Evolutionary conservation across 179 eudicot genomes (phyloP).

Genomic region (Gypsophila paniculata): DNA sequence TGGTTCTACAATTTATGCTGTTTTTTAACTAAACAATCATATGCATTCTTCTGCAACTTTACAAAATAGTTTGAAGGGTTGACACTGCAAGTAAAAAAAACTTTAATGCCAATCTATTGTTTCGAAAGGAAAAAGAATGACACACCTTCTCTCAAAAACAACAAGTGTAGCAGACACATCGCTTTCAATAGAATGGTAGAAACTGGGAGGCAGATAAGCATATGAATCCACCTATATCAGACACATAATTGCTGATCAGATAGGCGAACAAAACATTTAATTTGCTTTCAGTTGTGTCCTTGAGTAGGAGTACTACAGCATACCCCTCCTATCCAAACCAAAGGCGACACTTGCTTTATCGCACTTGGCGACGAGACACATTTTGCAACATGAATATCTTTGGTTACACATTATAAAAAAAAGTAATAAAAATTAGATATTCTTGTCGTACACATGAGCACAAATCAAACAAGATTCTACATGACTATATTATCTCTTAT

Average conservation of each 20-base stretch:
- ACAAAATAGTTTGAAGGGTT: not conserved
- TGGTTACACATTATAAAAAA: too few species aligned
- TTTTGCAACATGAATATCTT: too few species aligned
- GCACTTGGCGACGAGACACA: too few species aligned
- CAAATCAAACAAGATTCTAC: too few species aligned
- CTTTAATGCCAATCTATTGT: not conserved
- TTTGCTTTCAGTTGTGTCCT: not conserved
- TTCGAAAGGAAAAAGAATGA: slow-evolving; percentile 4
- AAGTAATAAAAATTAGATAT: too few species aligned
- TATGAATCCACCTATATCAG: slow-evolving; percentile 80
- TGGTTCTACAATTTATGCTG: not conserved
- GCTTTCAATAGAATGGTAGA: slow-evolving; percentile 49
- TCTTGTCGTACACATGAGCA: too few species aligned
- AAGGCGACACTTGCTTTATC: too few species aligned
- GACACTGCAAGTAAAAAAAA: not conserved
- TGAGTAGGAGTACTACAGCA: not conserved
- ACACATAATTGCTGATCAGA: slow-evolving; percentile 21
- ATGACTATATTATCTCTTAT: too few species aligned
- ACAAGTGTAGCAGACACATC: slow-evolving; percentile 61
- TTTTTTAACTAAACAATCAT: not conserved
- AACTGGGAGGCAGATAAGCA: slow-evolving; percentile 79
- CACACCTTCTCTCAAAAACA: slow-evolving; percentile 83
- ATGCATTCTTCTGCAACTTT: not conserved
- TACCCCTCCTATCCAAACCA: too few species aligned
- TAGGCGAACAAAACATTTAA: not conserved